phyloP scores from a whole-genome alignment of 495 filamentous ascomycete species.

The Penicillium robsamsonii region DNA sequence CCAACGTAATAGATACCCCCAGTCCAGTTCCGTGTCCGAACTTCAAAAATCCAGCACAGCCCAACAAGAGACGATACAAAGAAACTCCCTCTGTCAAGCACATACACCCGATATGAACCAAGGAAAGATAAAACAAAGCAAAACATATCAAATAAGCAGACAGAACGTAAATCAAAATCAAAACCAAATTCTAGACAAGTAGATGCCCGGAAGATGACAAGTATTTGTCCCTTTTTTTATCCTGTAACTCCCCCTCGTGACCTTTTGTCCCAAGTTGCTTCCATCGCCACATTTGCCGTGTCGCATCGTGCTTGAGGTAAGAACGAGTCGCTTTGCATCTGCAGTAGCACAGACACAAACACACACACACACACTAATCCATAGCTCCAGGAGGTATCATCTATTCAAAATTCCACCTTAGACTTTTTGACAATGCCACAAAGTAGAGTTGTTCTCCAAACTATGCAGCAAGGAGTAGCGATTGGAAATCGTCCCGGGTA shows the following conservation, averaged over 20 bases:
- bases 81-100: conserved; percentile 1
- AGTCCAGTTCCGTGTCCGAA: not conserved
- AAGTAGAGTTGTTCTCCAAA: not conserved
- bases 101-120: not conserved
- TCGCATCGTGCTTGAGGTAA: not conserved
- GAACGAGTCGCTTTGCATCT: not conserved
- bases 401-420: not conserved
- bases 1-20: conserved; percentile 4
- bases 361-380: not conserved
- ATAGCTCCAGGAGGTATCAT: not conserved
- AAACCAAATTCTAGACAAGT: not conserved
- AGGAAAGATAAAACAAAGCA: not conserved
- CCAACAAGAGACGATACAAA: conserved; percentile 1
- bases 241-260: not conserved
- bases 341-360: not conserved
- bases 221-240: not conserved
- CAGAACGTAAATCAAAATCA: not conserved
- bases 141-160: not conserved
- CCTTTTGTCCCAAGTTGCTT: not conserved
- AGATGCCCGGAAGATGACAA: not conserved
- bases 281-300: not conserved
- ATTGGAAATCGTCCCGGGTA: not conserved
- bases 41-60: not conserved
- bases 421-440: not conserved
- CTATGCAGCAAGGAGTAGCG: not conserved